Evolutionary conservation across 75 land plant genomes (phyloP).

Genomic region (Ceratopteris richardii): DNA sequence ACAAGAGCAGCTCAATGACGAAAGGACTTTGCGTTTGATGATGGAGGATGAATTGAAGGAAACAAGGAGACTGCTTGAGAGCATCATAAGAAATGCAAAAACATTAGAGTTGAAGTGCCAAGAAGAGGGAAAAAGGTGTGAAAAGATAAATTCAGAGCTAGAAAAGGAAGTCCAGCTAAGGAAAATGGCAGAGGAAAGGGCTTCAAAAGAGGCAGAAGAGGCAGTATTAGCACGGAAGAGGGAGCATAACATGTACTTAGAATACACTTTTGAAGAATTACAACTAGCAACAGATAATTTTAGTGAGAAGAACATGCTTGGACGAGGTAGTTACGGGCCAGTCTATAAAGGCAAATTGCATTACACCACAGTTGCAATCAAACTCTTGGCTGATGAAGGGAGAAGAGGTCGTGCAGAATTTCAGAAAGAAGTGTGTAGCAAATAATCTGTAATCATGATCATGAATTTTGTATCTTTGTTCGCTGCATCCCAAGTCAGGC

Average conservation of each 20-base stretch:
- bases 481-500: too few relatives aligned
- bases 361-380: conserved; percentile 35
- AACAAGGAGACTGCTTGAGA: too few relatives aligned
- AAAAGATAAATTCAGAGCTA: too few relatives aligned
- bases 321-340: conserved; percentile 53
- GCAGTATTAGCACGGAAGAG: conserved; percentile 20
- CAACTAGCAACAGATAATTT: conserved; percentile 37
- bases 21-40: too few relatives aligned
- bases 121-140: too few relatives aligned
- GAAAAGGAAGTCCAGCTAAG: conserved; percentile 26
- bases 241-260: conserved; percentile 17
- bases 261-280: conserved; percentile 30
- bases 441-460: too few relatives aligned
- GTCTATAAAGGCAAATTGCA: conserved; percentile 36
- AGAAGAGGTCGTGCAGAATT: conserved; percentile 34
- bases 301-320: conserved; percentile 23
- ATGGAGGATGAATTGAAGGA: too few relatives aligned
- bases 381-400: conserved; percentile 31
- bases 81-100: too few relatives aligned
- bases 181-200: conserved; percentile 29
- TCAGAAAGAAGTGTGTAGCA: conserved; percentile 30
- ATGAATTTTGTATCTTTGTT: too few relatives aligned
- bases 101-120: too few relatives aligned
- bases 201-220: conserved; percentile 22
- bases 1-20: too few relatives aligned